A percentile compares a stretch with the other conserved stretches of the same genome.
Conservation (phyloP, 2,329 filamentous ascomycete genomes). For the Fusarium azukiicola region DNA sequence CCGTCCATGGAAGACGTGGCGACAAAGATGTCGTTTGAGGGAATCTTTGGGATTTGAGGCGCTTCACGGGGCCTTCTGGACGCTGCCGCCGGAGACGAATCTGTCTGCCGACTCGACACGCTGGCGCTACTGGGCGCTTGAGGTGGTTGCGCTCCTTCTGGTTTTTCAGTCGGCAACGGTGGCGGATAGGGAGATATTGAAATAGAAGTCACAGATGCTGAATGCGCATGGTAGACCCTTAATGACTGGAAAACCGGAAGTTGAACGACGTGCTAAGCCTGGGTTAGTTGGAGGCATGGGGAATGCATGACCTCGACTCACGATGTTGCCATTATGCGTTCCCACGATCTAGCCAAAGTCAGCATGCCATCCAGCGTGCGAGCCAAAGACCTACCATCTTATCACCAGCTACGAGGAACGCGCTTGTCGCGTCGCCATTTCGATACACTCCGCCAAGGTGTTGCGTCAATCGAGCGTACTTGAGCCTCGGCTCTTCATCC, state of each 20-base stretch:
- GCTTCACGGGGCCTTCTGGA: conserved; percentile 75
- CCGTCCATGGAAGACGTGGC: conserved; percentile 97
- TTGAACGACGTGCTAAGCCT: conserved; percentile 88
- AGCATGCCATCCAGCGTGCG: conserved; percentile 30
- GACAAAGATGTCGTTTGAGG: conserved; percentile 95
- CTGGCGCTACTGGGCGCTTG: conserved; percentile 60
- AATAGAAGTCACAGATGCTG: conserved; percentile 92
- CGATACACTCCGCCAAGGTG: conserved; percentile 91
- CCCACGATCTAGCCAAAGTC: conserved; percentile 85
- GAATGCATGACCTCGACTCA: conserved; percentile 69
- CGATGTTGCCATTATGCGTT: conserved; percentile 98
- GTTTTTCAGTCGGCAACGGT: conserved; percentile 69
- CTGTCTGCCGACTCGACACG: conserved; percentile 58
- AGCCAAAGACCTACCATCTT: conserved; percentile 87
- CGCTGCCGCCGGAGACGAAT: conserved; percentile 71
- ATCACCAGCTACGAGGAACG: conserved; percentile 94
- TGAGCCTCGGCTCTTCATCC: conserved; percentile 96
- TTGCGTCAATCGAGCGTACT: conserved; percentile 93
- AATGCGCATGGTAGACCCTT: conserved; percentile 94
- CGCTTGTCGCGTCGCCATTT: conserved; percentile 96
- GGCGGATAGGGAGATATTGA: conserved; percentile 93
- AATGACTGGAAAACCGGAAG: conserved; percentile 90
- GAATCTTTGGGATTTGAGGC: conserved; percentile 83
- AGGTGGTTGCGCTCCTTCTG: conserved; percentile 64
- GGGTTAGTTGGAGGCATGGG: conserved; percentile 51